A percentile compares a stretch with the other conserved stretches of the same genome.
Evolutionary conservation across 306 rosid genomes (phyloP).

Genomic region (Cyamopsis tetragonoloba): DNA sequence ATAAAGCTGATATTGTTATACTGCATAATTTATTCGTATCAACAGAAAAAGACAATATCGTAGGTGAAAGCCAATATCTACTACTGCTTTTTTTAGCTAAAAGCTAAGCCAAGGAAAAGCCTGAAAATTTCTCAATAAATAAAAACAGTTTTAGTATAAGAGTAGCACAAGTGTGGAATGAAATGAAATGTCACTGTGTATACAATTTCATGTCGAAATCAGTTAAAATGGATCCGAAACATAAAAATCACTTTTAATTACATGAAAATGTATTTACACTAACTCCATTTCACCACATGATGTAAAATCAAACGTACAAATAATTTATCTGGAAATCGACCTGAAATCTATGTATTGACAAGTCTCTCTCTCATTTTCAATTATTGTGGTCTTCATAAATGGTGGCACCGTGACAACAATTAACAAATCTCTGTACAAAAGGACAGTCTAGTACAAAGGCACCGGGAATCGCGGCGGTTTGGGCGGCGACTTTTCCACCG

Average conservation of each 20-base stretch:
- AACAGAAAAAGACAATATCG: background rate
- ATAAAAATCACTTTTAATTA: too few relatives aligned
- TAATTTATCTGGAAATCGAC: background rate
- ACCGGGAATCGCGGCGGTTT: slow-evolving; percentile 54
- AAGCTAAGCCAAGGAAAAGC: background rate
- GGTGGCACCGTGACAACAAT: background rate
- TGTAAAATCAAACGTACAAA: too few relatives aligned
- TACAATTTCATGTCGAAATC: too few relatives aligned
- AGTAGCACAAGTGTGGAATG: slow-evolving; percentile 9
- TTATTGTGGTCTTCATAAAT: background rate
- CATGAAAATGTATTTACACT: too few relatives aligned
- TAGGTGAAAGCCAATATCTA: background rate
- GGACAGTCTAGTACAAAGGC: slow-evolving; percentile 30
- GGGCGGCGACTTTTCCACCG: slow-evolving; percentile 39
- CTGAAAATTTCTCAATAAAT: background rate
- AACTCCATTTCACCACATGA: too few relatives aligned
- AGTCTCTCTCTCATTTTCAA: background rate
- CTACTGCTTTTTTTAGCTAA: background rate
- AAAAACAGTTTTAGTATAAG: background rate
- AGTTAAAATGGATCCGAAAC: too few relatives aligned
- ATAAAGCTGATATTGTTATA: background rate
- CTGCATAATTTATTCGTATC: too few relatives aligned
- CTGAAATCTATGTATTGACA: background rate
- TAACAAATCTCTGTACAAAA: slow-evolving; percentile 9
- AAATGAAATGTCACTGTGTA: slow-evolving; percentile 4